Percentiles rank a stretch among this genome's conserved stretches.
phyloP scores from a whole-genome alignment of 2,329 filamentous ascomycete species.

The Xenoacremonium recifei region DNA sequence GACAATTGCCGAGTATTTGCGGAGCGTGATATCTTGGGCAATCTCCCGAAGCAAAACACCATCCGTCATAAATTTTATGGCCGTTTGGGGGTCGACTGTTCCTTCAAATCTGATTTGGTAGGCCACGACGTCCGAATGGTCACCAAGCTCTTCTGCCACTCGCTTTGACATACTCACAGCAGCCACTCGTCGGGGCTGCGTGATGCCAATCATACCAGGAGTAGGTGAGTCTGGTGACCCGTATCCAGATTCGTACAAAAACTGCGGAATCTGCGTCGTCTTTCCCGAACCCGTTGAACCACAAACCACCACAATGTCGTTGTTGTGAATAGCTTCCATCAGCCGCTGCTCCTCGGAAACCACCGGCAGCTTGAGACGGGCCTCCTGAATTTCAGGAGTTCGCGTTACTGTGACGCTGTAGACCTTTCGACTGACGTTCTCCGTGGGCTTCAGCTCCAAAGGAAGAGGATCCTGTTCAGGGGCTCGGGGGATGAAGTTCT shows the following conservation, averaged over 20 bases:
- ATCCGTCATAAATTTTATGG: constrained; percentile 98
- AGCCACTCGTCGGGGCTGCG: constrained; percentile 90
- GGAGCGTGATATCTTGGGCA: constrained; percentile 80
- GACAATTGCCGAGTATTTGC: constrained; percentile 88
- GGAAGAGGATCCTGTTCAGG: constrained; percentile 71
- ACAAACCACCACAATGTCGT: constrained; percentile 86
- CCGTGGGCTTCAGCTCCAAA: constrained; percentile 60
- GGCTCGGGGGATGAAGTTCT: constrained; percentile 65
- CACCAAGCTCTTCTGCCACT: constrained; percentile 80
- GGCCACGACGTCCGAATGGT: constrained; percentile 73
- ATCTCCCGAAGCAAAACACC: constrained; percentile 92
- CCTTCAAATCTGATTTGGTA: constrained; percentile 97
- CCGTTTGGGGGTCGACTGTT: constrained; percentile 74
- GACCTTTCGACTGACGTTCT: constrained; percentile 65
- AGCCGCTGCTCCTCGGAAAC: constrained; percentile 95
- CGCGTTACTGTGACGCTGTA: constrained; percentile 73
- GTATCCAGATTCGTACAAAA: constrained; percentile 91
- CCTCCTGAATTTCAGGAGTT: constrained; percentile 70
- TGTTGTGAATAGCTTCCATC: constrained; percentile 95
- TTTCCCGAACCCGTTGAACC: constrained; percentile 96
- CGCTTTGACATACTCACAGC: constrained; percentile 96
- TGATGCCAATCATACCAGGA: constrained; percentile 90
- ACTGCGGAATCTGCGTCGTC: constrained; percentile 95
- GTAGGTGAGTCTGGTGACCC: constrained; percentile 75
- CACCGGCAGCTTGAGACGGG: constrained; percentile 78